These are phyloP conservation scores for Hanseniaspora taiwanica DNA, from an alignment of 805 yeast genomes.

Conservation along the genomic window DNA sequence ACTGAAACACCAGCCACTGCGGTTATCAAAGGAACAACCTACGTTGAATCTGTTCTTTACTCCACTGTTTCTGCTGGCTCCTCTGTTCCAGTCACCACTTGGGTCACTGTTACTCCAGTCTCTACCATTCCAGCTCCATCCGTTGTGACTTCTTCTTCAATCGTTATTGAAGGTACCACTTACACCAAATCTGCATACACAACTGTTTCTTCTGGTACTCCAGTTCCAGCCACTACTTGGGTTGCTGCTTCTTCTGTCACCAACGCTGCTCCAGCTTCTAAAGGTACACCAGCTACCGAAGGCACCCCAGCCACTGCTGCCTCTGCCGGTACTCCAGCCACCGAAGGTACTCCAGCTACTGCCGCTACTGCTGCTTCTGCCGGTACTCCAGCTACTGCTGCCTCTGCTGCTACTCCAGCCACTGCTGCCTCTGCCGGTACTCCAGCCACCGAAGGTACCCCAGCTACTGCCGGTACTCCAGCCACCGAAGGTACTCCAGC, in stretches of 20 bases:
- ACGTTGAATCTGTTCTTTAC: constrained; percentile 6
- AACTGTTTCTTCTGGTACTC: constrained; percentile 5
- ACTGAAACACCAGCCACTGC: constrained; percentile 5
- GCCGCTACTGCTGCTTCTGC: not conserved
- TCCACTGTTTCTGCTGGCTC: constrained; percentile 5
- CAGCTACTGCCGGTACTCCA: not conserved
- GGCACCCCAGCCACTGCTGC: no score
- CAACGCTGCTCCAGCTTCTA: not conserved
- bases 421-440: not conserved
- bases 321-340: no score
- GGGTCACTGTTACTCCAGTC: constrained; percentile 6
- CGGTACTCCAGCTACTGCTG: not conserved
- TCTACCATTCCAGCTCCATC: not conserved
- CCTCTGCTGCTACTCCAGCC: not conserved
- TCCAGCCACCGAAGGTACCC: not conserved
- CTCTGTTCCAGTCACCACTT: constrained; percentile 8
- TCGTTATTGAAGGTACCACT: no score
- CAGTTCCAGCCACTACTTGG: constrained; percentile 8
- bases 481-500: not conserved
- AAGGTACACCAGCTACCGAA: not conserved
- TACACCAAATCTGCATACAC: no score
- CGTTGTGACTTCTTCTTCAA: not conserved
- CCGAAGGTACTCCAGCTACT: not conserved
- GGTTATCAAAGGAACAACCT: constrained; percentile 6
- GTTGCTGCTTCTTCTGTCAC: constrained; percentile 1